These are phyloP conservation scores for Fusarium proliferatum DNA, from an alignment of 2,329 filamentous ascomycete species.

Conservation along the genomic window DNA sequence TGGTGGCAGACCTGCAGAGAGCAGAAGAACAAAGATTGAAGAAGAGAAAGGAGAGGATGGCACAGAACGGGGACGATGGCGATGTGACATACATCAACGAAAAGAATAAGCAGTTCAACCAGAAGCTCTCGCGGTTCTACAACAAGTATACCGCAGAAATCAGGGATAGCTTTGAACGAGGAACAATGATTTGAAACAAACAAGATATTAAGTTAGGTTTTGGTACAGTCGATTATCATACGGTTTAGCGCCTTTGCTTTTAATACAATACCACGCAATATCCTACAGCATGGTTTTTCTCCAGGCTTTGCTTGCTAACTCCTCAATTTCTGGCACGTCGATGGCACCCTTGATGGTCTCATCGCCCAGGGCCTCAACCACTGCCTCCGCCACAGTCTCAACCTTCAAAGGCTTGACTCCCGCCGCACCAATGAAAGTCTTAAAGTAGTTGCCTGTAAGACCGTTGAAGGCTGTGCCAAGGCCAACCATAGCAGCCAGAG, in stretches of 20 bases:
- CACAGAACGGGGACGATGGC: slow-evolving; percentile 82
- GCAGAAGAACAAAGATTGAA: slow-evolving; percentile 88
- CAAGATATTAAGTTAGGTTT: slow-evolving; percentile 21
- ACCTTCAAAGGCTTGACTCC: slow-evolving; percentile 89
- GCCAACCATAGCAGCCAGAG: slow-evolving; percentile 82
- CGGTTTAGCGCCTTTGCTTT: slow-evolving; percentile 48
- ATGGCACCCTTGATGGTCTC: slow-evolving; percentile 78
- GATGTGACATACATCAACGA: slow-evolving; percentile 99
- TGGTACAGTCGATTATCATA: slow-evolving; percentile 44
- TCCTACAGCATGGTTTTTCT: slow-evolving; percentile 86
- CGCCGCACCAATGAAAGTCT: slow-evolving; percentile 81
- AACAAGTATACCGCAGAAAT: slow-evolving; percentile 99
- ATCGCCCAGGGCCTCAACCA: slow-evolving; percentile 87
- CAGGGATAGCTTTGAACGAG: slow-evolving; percentile 95
- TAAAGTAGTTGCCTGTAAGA: slow-evolving; percentile 79
- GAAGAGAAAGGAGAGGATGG: slow-evolving; percentile 84
- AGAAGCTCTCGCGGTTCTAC: slow-evolving; percentile 95
- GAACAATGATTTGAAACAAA: slow-evolving; percentile 83
- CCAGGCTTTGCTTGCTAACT: slow-evolving; percentile 84
- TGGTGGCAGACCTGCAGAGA: slow-evolving; percentile 87
- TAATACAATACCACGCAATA: slow-evolving; percentile 18
- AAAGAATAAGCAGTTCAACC: slow-evolving; percentile 99
- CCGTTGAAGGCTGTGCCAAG: slow-evolving; percentile 81
- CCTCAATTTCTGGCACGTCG: slow-evolving; percentile 83
- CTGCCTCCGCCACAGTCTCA: slow-evolving; percentile 87